Base-by-base conservation (phyloP, 768 basidiomycete genomes). In the Leccinellum albellum region DNA sequence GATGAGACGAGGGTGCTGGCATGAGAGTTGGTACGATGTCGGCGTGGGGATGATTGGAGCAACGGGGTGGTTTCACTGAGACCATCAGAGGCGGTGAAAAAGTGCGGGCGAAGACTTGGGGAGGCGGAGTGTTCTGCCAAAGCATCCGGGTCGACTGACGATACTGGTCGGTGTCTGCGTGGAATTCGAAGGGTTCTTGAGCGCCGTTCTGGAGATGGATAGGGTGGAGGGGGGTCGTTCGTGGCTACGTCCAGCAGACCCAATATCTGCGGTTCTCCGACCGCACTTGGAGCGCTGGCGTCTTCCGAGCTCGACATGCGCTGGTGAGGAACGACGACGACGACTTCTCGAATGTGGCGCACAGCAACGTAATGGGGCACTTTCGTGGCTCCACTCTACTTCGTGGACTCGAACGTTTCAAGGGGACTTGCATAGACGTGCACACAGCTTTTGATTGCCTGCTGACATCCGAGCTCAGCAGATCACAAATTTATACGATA, bases 211-310 rank as follows among this genome's bases (percentile, higher is more conserved):
- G 70, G 73, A 1, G 78, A 75, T 20, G 86, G 87, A 69, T 89
- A 89, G 2, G 88, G 88, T 0, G 88, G 88, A 10, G 88, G 88
- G 3, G 88, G 88, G 61, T 89, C 87, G 10, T 70, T 55, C 6
- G 56, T 54, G 2, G 63, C 49, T 1, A 44, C 45, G 20, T 63
- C 65, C 26, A 61, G 50, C 0, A 61, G 52, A 40, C 58, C 56
- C 14, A 62, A 24, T 3, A 52, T 58, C 12, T 56, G 56, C 26
- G 56, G 60, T 7, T 57, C 53, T 9, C 21, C 13, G 40, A 24
- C 17, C n/a, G 40, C 9, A 42, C 12, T 33, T n/a, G 6, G 48
- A n/a, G 12, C 21, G 46, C 7, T 24, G 44, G 44, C 7, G 6
- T 24, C 3, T 24, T 55, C 53, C 32, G 57, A 3, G 20, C 23